Evolutionary conservation across 2,329 filamentous ascomycete species (phyloP).

Genomic region (Nothopassalora personata): DNA sequence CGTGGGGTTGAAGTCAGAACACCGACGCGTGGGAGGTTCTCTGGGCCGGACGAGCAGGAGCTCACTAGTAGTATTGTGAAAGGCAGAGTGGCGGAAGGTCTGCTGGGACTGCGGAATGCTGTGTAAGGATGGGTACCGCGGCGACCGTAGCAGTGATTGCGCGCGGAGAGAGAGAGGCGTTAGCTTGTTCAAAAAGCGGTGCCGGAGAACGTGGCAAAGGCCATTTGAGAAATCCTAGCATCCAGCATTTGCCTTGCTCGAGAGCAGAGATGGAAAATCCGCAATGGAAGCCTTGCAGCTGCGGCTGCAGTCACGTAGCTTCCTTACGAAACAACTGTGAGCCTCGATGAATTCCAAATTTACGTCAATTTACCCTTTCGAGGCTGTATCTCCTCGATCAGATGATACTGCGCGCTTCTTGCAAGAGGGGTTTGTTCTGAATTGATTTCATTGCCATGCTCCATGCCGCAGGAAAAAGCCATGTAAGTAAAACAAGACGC

Average conservation of each 20-base stretch:
- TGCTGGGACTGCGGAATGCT: conserved; percentile 43
- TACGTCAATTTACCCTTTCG: background rate
- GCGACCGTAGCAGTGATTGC: no score
- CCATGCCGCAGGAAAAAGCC: background rate
- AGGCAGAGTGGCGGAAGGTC: conserved; percentile 49
- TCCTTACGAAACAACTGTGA: no score
- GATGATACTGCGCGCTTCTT: background rate
- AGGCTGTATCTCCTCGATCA: background rate
- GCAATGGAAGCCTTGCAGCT: no score
- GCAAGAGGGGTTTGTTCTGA: background rate
- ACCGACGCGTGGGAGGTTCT: conserved; percentile 5
- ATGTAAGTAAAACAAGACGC: background rate
- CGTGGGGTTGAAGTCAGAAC: conserved; percentile 1
- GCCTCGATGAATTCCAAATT: no score
- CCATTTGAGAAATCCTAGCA: no score
- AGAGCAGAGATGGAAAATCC: no score
- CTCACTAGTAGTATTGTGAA: conserved; percentile 45
- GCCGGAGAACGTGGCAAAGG: no score
- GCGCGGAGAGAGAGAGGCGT: no score
- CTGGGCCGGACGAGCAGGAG: conserved; percentile 27
- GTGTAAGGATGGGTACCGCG: background rate
- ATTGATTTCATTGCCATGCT: background rate
- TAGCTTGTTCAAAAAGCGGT: no score
- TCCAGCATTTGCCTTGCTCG: no score
- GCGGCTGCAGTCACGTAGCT: no score